phyloP scores from a whole-genome alignment of 2,329 filamentous ascomycete genomes.

The Fusarium burgessii region DNA sequence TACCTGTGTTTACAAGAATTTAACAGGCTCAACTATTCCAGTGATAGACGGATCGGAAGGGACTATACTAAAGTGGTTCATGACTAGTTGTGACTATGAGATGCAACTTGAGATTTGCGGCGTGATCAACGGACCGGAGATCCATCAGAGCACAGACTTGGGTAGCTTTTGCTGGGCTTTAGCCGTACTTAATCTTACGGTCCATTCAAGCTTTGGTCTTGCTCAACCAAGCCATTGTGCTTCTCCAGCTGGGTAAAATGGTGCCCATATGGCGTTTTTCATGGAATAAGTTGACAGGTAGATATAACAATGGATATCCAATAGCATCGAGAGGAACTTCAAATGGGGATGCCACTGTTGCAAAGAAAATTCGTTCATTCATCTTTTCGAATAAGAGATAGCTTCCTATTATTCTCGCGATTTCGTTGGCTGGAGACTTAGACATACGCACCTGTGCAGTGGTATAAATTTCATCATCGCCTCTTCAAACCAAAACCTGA shows the following conservation, averaged over 20 bases:
- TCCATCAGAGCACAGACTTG: slow-evolving; percentile 23
- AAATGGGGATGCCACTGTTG: neutral
- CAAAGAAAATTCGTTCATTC: neutral
- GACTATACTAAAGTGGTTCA: neutral
- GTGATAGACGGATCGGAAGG: neutral
- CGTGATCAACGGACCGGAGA: slow-evolving; percentile 2
- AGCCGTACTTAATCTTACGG: slow-evolving; percentile 29
- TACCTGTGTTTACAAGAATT: neutral
- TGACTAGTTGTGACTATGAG: neutral
- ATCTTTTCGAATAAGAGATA: neutral
- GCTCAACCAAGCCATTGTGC: neutral
- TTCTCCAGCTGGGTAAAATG: neutral
- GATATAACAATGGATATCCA: neutral
- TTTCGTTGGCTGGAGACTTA: no score
- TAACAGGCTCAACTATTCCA: neutral
- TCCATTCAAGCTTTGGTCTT: slow-evolving; percentile 29
- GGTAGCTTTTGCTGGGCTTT: slow-evolving; percentile 6
- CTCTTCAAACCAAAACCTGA: neutral
- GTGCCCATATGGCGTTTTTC: slow-evolving; percentile 3
- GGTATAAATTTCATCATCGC: neutral
- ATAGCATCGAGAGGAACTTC: neutral
- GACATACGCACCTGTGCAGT: neutral
- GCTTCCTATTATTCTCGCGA: neutral
- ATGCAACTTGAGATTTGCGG: neutral
- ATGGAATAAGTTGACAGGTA: neutral